Percentiles rank a stretch among this genome's conserved stretches.
Evolutionary conservation across 169 alveolate genomes (phyloP).

Genomic region (Cryptosporidium bovis): DNA sequence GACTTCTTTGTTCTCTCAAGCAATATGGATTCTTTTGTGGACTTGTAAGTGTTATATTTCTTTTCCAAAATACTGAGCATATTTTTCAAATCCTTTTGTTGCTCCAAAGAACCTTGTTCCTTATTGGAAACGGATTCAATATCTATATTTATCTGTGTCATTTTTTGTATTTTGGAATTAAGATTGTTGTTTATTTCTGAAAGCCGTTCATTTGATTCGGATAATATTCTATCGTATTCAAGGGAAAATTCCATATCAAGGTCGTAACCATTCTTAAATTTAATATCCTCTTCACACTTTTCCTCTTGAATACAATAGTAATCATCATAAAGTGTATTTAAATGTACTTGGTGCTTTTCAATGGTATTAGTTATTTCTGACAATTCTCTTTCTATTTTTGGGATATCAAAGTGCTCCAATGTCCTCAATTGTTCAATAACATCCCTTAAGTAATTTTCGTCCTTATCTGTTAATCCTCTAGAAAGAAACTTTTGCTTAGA

Average conservation of each 20-base stretch:
- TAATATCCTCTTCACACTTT: conserved; percentile 13
- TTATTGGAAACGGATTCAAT: neutral
- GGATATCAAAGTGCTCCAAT: conserved; percentile 24
- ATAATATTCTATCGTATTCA: conserved; percentile 8
- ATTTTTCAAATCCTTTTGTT: conserved; percentile 13
- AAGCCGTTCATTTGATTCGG: conserved; percentile 11
- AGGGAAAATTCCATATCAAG: neutral
- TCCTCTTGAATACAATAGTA: conserved; percentile 42
- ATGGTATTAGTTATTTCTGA: neutral
- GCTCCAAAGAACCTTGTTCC: neutral
- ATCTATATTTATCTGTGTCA: neutral
- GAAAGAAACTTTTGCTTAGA: conserved; percentile 21
- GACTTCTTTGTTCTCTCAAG: conserved; percentile 22
- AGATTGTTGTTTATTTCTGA: conserved; percentile 3
- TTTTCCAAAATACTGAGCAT: conserved; percentile 10
- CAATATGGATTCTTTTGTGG: conserved; percentile 20
- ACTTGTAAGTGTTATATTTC: conserved; percentile 22
- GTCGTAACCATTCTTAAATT: neutral
- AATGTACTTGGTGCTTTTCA: conserved; percentile 30
- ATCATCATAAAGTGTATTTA: conserved; percentile 32
- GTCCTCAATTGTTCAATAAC: conserved; percentile 12
- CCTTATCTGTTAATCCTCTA: conserved; percentile 20
- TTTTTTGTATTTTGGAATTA: conserved; percentile 21
- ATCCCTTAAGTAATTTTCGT: conserved; percentile 17
- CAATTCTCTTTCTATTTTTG: conserved; percentile 40